These are phyloP conservation scores for Penicillium sp. DNA, from an alignment of 2,329 filamentous ascomycete species.

Conservation along the genomic window DNA sequence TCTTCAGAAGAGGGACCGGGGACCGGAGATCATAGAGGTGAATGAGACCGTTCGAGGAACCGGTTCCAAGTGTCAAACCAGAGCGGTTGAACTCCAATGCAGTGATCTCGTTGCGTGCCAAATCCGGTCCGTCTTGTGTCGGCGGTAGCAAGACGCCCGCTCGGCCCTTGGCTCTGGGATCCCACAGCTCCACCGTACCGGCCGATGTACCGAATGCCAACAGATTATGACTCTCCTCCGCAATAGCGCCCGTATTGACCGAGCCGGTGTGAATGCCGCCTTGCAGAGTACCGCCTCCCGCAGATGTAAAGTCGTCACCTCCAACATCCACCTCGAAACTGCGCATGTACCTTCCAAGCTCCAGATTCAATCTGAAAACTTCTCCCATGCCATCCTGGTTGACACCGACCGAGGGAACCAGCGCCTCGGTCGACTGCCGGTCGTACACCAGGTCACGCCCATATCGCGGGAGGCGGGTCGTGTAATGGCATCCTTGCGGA, in stretches of 20 bases:
- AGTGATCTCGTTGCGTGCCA: slow-evolving; percentile 63
- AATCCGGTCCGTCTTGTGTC: slow-evolving; percentile 35
- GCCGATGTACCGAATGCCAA: slow-evolving; percentile 89
- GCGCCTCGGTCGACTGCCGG: slow-evolving; percentile 71
- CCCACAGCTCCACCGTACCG: slow-evolving; percentile 97
- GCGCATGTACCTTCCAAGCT: slow-evolving; percentile 89
- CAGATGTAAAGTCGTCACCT: slow-evolving; percentile 65
- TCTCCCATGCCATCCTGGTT: slow-evolving; percentile 83
- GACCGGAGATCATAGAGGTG: slow-evolving; percentile 90
- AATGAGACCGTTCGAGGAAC: slow-evolving; percentile 81
- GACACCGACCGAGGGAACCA: slow-evolving; percentile 82
- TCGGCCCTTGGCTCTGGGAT: slow-evolving; percentile 74
- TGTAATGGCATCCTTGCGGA: slow-evolving; percentile 79
- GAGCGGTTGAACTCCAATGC: slow-evolving; percentile 80
- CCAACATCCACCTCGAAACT: slow-evolving; percentile 89
- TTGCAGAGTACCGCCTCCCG: slow-evolving; percentile 71
- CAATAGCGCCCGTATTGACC: slow-evolving; percentile 82
- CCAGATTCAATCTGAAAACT: slow-evolving; percentile 87
- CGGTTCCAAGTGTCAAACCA: slow-evolving; percentile 78
- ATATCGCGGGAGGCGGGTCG: slow-evolving; percentile 85
- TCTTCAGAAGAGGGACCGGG: slow-evolving; percentile 76
- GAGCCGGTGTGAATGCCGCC: slow-evolving; percentile 79
- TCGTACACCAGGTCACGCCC: slow-evolving; percentile 87
- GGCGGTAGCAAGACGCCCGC: slow-evolving; percentile 69
- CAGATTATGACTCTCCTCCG: slow-evolving; percentile 83